Evolutionary conservation across 495 filamentous ascomycete genomes (phyloP), one percentile per base, ranked within the genome.

Genomic region (Hypoxylon subgilvum): DNA sequence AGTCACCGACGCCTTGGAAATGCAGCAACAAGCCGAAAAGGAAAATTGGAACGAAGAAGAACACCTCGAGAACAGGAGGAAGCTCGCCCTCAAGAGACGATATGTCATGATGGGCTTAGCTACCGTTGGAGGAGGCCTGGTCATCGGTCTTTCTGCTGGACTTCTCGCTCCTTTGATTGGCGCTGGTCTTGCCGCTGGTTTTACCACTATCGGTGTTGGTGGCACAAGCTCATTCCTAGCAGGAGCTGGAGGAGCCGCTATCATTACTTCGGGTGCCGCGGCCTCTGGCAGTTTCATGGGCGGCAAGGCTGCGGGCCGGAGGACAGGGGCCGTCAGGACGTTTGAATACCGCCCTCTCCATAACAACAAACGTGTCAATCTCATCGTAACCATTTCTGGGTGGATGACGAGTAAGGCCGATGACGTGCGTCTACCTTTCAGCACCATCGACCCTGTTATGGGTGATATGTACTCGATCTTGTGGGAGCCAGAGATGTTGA

Each of bases 341-440:
- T 99, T 99, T 66, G 94, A 99, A 74, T 99, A 97, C 66, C 83
- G 93, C 32, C 94, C 94, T 22, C 73, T 99, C 39, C 91, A 97
- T 73, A 97, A 99, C 74, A 97, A 97, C 71, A 97, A 99, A 72
- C 82, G 92, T 54, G 88, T 96, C 31, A 97, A 97, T 65, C 78
- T 99, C 19, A 97, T 99, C 61, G 86, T 99, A 38, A 96, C 95
- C 0, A 83, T 99, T 21, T 89, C 93, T 4, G 94, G 94, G 8
- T 99, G 94, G 94, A 96, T 99, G 92, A 96, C 89, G 34, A 93
- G 94, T 51, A 97, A 95, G 69, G 86, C 95, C 31, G 94, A 99
- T 72, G 94, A 99, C 72, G 92, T 97, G 31, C 88, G 94, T 51
- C 70, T 99, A 55, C 94, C 94, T 10, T 99, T 85, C 72, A 96